Evolutionary conservation across 805 yeast species (phyloP).

Genomic region (Naumovozyma castellii): DNA sequence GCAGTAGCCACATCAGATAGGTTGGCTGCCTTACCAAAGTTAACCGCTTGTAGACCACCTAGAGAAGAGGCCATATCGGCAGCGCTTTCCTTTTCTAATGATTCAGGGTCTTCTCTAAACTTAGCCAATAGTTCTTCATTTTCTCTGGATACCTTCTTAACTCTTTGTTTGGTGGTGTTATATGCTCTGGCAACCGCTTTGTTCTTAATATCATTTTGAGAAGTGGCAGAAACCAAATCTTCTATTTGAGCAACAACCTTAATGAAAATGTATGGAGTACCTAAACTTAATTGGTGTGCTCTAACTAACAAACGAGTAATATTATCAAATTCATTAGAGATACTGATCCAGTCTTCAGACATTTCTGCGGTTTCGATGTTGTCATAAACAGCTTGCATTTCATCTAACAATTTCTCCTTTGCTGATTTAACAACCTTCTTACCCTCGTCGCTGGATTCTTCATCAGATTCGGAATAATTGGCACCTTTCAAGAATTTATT

Average conservation of each 20-base stretch:
- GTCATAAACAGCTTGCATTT: constrained; percentile 58
- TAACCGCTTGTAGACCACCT: constrained; percentile 14
- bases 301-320: constrained; percentile 56
- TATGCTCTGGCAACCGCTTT: constrained; percentile 82
- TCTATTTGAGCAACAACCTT: constrained; percentile 64
- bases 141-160: constrained; percentile 69
- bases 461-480: constrained; percentile 32
- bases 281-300: constrained; percentile 63
- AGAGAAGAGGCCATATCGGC: constrained; percentile 23
- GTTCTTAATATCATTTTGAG: constrained; percentile 58
- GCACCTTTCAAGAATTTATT: constrained; percentile 31
- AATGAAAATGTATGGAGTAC: constrained; percentile 64
- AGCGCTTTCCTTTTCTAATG: constrained; percentile 49
- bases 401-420: constrained; percentile 85
- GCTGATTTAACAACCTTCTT: constrained; percentile 87
- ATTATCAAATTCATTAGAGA: constrained; percentile 69
- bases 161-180: constrained; percentile 81
- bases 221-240: constrained; percentile 48
- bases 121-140: constrained; percentile 47
- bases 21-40: constrained; percentile 27
- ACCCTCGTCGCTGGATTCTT: constrained; percentile 46
- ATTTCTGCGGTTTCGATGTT: constrained; percentile 59
- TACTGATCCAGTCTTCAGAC: constrained; percentile 70
- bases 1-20: constrained; percentile 26
- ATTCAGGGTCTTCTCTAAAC: constrained; percentile 62